Evolutionary conservation across 2,329 filamentous ascomycete species (phyloP), one percentile per base, ranked within the genome.

Genomic region (Cladosporium velox): DNA sequence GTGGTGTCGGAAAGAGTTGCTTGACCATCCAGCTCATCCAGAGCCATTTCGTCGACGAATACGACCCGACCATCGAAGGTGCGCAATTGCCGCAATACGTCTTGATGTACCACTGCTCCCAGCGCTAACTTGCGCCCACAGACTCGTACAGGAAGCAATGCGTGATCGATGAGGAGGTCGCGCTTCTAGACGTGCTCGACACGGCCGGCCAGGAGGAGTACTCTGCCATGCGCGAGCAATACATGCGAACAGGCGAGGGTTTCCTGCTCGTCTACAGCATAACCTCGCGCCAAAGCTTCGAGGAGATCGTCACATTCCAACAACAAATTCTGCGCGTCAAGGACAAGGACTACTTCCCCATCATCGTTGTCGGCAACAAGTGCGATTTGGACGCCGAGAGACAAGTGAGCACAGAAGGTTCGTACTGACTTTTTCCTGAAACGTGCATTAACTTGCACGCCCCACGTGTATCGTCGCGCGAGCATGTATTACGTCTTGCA

Each of bases 81-180:
- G 80, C 73, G 86, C 79, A 68, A 52, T 41, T 63, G 60, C 47
- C 55, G 41, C 14, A 21, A 21, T n/a, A 47, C 6, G n/a, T 21
- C 41, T 15, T 21, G 15, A 34, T 62, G 21, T 47, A 59, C 66
- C 26, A 24, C 41, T 41, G 21, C 61, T 8, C 21, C 11, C 10
- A 15, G 26, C 52, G 64, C 71, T 75, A 65, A 77, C 71, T 57
- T 71, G 47, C 34, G 30, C 41, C 30, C 65, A 62, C 79, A 99
- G 95, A 99, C 79, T 98, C 95, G 70, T 99, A 99, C 86, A 93
- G 95, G 84, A 99, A 99, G 90, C 95, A 98, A 86, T 98, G 95
- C 80, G 90, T 97, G 74, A 96, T 99, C 79, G 95, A 99, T 79
- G 95, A 98, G 74, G 95, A 99, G 82, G 93, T 97, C 72, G 95